A percentile compares a stretch with the other conserved stretches of the same genome.
phyloP scores from a whole-genome alignment of 2,329 filamentous ascomycete species.

The Rhytidhysteron rufulum region DNA sequence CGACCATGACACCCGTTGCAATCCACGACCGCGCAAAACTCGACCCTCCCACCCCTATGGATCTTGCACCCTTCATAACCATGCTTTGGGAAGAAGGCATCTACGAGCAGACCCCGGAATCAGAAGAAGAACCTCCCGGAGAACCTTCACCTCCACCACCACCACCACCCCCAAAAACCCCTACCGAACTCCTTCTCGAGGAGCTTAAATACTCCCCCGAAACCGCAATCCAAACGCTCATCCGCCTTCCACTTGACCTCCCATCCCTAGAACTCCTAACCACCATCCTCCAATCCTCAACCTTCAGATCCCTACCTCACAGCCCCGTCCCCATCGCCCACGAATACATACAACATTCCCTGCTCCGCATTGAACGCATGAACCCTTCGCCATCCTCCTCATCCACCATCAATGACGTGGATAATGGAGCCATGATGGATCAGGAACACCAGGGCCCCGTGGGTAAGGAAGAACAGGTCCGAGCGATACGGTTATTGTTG shows the following conservation, averaged over 20 bases:
- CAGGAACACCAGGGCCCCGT: constrained; percentile 8
- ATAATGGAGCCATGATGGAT: constrained; percentile 6
- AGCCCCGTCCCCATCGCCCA: constrained; percentile 26
- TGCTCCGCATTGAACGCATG: constrained; percentile 33
- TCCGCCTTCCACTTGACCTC: constrained; percentile 34
- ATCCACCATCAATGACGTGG: neutral
- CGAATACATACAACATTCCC: constrained; percentile 36
- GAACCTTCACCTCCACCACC: neutral
- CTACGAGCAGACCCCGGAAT: constrained; percentile 23
- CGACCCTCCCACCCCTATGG: constrained; percentile 14
- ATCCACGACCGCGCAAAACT: constrained; percentile 12
- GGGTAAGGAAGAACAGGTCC: constrained; percentile 32
- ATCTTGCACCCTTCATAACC: constrained; percentile 24
- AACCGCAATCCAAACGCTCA: constrained; percentile 24
- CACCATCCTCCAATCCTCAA: constrained; percentile 26
- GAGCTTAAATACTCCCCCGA: constrained; percentile 19
- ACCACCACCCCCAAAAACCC: neutral
- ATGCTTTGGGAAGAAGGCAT: constrained; percentile 36
- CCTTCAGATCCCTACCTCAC: constrained; percentile 19
- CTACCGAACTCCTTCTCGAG: constrained; percentile 11
- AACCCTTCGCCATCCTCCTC: constrained; percentile 11
- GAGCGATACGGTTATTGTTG: constrained; percentile 33
- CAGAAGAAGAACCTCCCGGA: constrained; percentile 1
- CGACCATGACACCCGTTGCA: constrained; percentile 11
- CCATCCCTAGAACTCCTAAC: constrained; percentile 36